Evolutionary conservation across 805 yeast genomes (phyloP).

Genomic region (Pichia sporocuriosa): DNA sequence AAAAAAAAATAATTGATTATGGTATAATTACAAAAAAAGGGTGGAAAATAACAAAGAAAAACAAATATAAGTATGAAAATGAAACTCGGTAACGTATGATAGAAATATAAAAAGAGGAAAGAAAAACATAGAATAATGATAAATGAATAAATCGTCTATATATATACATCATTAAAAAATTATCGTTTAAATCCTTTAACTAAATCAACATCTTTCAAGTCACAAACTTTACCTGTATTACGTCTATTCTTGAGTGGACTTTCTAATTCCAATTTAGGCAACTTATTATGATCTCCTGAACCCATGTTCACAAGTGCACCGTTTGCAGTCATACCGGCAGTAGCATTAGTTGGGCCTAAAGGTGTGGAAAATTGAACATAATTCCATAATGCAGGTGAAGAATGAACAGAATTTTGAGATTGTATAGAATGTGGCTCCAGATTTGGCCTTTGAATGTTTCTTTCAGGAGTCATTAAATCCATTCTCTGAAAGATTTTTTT

Average conservation of each 20-base stretch:
- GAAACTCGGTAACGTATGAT: too few species aligned
- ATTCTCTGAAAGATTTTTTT: constrained; percentile 41
- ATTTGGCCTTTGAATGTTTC: constrained; percentile 35
- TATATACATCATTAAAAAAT: not conserved
- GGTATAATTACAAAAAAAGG: too few species aligned
- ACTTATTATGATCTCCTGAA: constrained; percentile 3
- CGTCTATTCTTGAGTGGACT: constrained; percentile 26
- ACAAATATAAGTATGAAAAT: too few species aligned
- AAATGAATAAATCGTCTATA: not conserved
- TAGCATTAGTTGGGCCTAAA: constrained; percentile 19
- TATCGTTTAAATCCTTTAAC: constrained; percentile 38
- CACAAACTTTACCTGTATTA: constrained; percentile 29
- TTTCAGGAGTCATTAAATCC: constrained; percentile 61
- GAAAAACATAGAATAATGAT: not conserved
- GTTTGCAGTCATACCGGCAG: constrained; percentile 1
- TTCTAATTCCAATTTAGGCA: constrained; percentile 22
- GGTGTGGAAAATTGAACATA: constrained; percentile 65
- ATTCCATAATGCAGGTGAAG: constrained; percentile 92
- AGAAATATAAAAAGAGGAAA: not conserved
- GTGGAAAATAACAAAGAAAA: too few species aligned
- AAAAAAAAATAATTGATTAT: too few species aligned
- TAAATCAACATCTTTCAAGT: constrained; percentile 41
- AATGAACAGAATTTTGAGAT: constrained; percentile 39
- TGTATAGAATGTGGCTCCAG: constrained; percentile 27
- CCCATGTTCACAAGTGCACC: not conserved